Percentiles rank a stretch among this genome's conserved stretches.
These are phyloP conservation scores for Coemansia guatemalensis DNA, from an alignment of 192 early-diverging fungal genomes.

Conservation along the genomic window DNA sequence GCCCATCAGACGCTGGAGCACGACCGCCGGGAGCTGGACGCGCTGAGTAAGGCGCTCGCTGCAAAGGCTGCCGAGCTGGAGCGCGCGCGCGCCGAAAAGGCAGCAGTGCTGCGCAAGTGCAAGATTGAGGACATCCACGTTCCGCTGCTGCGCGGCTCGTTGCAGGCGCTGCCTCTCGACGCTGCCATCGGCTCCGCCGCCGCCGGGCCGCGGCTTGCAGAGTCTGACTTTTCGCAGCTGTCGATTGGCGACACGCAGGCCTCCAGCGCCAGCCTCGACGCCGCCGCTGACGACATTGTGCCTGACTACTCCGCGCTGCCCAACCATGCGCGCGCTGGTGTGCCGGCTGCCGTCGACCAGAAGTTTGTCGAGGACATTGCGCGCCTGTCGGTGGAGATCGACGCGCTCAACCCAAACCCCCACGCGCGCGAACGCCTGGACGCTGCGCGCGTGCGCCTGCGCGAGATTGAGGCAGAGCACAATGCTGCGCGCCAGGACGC, in stretches of 20 bases:
- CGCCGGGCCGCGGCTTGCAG: constrained; percentile 32
- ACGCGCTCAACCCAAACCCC: constrained; percentile 88
- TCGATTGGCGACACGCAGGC: constrained; percentile 47
- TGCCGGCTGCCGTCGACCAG: constrained; percentile 30
- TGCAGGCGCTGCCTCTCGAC: constrained; percentile 73
- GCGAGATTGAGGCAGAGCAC: constrained; percentile 81
- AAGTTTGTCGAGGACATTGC: constrained; percentile 32
- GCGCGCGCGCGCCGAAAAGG: constrained; percentile 69
- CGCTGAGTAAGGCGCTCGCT: constrained; percentile 40
- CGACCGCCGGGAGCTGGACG: constrained; percentile 59
- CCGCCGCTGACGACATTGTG: constrained; percentile 26
- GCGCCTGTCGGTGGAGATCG: constrained; percentile 57
- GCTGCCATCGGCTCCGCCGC: constrained; percentile 53
- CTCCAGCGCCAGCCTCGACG: constrained; percentile 23
- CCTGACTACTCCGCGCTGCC: constrained; percentile 43
- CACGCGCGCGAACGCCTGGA: constrained; percentile 85
- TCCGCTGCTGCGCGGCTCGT: constrained; percentile 70
- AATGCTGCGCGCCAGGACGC: constrained; percentile 77
- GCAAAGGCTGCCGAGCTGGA: constrained; percentile 67
- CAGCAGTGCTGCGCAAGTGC: constrained; percentile 81
- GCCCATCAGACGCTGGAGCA: constrained; percentile 71
- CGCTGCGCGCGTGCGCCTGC: constrained; percentile 76
- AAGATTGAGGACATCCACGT: constrained; percentile 93
- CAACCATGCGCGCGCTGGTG: constrained; percentile 19
- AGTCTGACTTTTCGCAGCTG: constrained; percentile 45